Evolutionary conservation across 1,284 basidiomycete genomes (phyloP), one percentile per base, ranked within the genome.

Genomic region (Rhodotorula glutinis): DNA sequence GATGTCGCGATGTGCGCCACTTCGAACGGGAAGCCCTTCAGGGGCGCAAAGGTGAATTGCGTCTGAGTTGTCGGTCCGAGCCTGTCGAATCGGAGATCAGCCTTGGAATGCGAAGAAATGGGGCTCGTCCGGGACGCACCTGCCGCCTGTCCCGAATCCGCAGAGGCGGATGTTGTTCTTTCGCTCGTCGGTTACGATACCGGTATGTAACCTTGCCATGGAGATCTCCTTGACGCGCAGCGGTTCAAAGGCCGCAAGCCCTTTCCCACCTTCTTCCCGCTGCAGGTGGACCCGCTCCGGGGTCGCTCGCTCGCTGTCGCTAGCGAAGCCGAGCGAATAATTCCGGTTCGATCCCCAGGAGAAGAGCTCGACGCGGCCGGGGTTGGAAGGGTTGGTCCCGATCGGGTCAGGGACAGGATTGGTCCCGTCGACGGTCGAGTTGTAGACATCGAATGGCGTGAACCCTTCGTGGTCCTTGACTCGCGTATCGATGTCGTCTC

Each of bases 361-460:
- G 74, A 87, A 90, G 19, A 98, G 80, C 62, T 96, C 83, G 21
- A 57, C 38, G 0, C 66, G 66, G 16, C 43, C 71, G 63, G 67
- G 75, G 65, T 69, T 68, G 30, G 40, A 40, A 27, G 58, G 58
- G 38, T 59, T 51, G 44, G 55, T 53, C n/a, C 52, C 41, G 52
- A 65, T 53, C 49, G 65, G 57, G 57, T 74, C 60, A 11, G 58
- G 38, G 40, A 67, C 59, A 2, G 73, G 71, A 49, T 69, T 71
- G 3, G 72, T 73, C 0, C 85, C 87, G 66, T 87, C 84, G 41
- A 96, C 82, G 0, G 92, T 95, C 7, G 88, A 88, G 76, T 97
- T 97, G 81, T 93, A 98, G 33, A 98, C 80, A 76, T 98, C 95
- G 72, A 94, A 94, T 0, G 93, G 87, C 0, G 91, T 92, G 78